Percentiles rank a stretch among this genome's conserved stretches.
Evolutionary conservation across 306 rosid species (phyloP).

Genomic region (Lathyrus sativus): DNA sequence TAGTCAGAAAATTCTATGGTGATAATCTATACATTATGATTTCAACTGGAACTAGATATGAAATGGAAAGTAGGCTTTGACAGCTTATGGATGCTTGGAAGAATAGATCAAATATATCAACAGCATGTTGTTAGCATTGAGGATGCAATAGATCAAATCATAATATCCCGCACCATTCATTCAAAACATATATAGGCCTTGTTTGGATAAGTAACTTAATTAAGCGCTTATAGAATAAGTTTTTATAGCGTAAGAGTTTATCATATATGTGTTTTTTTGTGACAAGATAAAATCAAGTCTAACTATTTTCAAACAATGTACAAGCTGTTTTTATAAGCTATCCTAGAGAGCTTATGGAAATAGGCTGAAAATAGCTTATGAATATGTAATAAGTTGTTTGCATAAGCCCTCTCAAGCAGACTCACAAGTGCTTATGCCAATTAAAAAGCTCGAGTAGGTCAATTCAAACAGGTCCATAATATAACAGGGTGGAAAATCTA

Average conservation of each 20-base stretch:
- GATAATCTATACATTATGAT: conserved; percentile 29
- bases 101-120: background rate
- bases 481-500: background rate
- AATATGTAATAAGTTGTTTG: background rate
- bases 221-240: background rate
- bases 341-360: background rate
- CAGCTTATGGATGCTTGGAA: conserved; percentile 11
- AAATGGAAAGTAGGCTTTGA: conserved; percentile 24
- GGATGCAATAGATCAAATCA: background rate
- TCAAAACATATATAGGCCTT: background rate
- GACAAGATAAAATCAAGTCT: background rate
- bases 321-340: background rate
- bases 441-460: background rate
- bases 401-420: background rate
- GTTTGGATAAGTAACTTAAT: background rate
- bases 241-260: background rate
- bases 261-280: background rate
- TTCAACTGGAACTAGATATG: background rate
- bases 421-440: background rate
- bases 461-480: background rate
- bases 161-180: background rate
- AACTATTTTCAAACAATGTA: background rate
- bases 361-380: background rate
- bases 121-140: background rate
- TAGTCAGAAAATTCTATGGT: conserved; percentile 41